phyloP scores from a whole-genome alignment of 331 rosid genomes.

The Quercus lobata region DNA sequence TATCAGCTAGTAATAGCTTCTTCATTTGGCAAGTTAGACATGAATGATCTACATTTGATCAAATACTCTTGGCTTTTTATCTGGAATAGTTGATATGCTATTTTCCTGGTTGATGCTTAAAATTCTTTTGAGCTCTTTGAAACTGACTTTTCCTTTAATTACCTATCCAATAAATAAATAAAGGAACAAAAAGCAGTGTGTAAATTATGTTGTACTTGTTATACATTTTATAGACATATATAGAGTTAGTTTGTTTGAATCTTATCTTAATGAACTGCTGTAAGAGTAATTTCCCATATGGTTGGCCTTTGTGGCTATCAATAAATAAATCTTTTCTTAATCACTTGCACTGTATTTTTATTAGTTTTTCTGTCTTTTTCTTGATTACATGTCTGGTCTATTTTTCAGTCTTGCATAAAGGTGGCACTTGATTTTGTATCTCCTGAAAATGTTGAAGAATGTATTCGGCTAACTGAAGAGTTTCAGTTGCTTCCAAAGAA shows the following conservation, averaged over 20 bases:
- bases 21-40: not conserved
- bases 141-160: not conserved
- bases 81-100: not conserved
- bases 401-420: constrained; percentile 65
- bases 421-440: constrained; percentile 76
- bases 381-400: not conserved
- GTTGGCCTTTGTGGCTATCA: not conserved
- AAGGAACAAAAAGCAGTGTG: not conserved
- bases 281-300: not conserved
- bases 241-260: not conserved
- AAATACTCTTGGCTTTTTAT: not conserved
- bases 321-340: not conserved
- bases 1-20: constrained; percentile 4
- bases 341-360: constrained; percentile 2
- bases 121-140: not conserved
- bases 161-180: not conserved
- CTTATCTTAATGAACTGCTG: not conserved
- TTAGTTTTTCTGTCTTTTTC: constrained; percentile 1
- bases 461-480: constrained; percentile 55
- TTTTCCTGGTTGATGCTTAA: not conserved
- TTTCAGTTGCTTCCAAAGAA: constrained; percentile 62
- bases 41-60: not conserved
- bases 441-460: constrained; percentile 65
- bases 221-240: not conserved
- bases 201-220: not conserved